Evolutionary conservation across 805 yeast species (phyloP), one percentile per base, ranked within the genome.

Genomic region (Torulaspora quercuum): DNA sequence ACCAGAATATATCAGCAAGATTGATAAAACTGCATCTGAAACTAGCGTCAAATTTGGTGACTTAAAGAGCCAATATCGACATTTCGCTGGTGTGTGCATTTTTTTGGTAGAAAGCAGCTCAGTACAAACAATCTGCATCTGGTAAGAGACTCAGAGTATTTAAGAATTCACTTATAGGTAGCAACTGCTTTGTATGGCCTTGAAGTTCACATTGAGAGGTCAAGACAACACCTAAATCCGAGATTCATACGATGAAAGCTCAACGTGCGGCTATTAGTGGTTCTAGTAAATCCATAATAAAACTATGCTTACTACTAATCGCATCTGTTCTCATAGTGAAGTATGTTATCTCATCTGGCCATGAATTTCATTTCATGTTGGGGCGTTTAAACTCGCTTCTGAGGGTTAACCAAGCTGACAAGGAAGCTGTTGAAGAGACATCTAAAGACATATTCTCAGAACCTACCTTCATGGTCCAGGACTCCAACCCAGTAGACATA

Each of bases 401-500:
- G 22, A 15, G 27, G 8, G 5, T 15, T 15, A 4, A 5, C 10
- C 27, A 6, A 7, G n/a, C 20, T 13, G 7, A 7, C 20, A 15
- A 9, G 13, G 18, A 18, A 13, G 10, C 17, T n/a, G 11, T 14
- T 15, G 20, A 27, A 19, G 25, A 23, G 10, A 10, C 14, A 9
- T 8, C 27, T n/a, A 34, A 30, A 8, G 44, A 48, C 11, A 37
- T 50, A 5, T 43, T 53, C 26, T 41, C 41, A 7, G 25, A 42
- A 5, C 31, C 48, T 1, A 36, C 42, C 22, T 44, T 44, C 16
- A 48, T 52, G 16, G 53, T 57, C 10, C 47, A 45, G 11, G 59
- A 51, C 35, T 45, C 52, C 3, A 57, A 59, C 19, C 49, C 55
- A 1, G 42, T 53, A n/a, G 42, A 50, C 28, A 33, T 35, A 7